These are phyloP conservation scores for Claviceps spartinae DNA, from an alignment of 2,329 filamentous ascomycete species.

Conservation along the genomic window DNA sequence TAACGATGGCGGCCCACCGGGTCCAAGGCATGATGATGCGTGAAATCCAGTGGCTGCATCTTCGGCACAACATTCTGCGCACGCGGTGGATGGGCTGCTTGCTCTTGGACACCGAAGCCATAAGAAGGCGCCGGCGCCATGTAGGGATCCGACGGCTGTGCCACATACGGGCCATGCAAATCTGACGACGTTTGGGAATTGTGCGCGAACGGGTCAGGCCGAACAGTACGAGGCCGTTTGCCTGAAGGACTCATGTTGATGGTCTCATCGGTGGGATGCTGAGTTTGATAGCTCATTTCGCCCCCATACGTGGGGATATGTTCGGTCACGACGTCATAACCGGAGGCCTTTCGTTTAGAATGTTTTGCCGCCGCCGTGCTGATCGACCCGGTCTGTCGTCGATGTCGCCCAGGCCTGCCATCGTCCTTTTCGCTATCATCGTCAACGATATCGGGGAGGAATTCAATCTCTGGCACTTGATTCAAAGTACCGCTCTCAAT, in stretches of 20 bases:
- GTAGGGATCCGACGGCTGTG: constrained; percentile 2
- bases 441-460: constrained; percentile 39
- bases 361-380: constrained; percentile 7
- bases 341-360: constrained; percentile 14
- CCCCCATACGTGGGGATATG: neutral
- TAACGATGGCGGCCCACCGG: neutral
- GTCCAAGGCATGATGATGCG: constrained; percentile 2
- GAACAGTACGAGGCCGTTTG: constrained; percentile 12
- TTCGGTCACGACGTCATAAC: constrained; percentile 4
- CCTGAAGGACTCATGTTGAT: constrained; percentile 9
- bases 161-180: neutral
- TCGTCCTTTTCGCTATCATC: constrained; percentile 18
- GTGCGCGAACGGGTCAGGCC: constrained; percentile 1
- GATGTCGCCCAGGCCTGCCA: constrained; percentile 11
- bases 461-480: constrained; percentile 45
- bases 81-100: constrained; percentile 6
- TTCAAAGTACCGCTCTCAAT: constrained; percentile 27
- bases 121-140: constrained; percentile 6
- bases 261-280: constrained; percentile 5
- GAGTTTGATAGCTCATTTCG: constrained; percentile 3
- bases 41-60: constrained; percentile 11
- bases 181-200: neutral
- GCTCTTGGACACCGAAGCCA: neutral
- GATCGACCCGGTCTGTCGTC: constrained; percentile 9
- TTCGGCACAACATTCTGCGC: constrained; percentile 12